Evolutionary conservation across 2,329 filamentous ascomycete genomes (phyloP), one percentile per base, ranked within the genome.

Genomic region (Fusarium sp.): DNA sequence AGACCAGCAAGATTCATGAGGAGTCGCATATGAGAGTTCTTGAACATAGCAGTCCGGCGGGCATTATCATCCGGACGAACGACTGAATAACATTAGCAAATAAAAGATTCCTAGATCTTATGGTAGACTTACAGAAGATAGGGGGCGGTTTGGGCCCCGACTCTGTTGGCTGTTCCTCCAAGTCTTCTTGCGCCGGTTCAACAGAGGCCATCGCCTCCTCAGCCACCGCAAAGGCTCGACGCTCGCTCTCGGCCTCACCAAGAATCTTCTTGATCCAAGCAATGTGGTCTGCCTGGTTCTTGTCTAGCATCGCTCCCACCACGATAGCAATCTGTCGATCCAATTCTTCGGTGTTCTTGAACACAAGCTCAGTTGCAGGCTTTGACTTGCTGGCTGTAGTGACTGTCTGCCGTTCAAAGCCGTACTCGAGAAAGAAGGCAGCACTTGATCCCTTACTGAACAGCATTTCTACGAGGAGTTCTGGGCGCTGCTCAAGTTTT

Each of bases 371-470:
- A 13, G 92, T 92, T 0, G 90, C 93, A 5, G 93, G 87, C 68
- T 87, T 88, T 11, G 89, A 86, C 43, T 88, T 85, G n/a, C 79
- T 74, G 19, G 85, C 83, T 20, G 86, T 85, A 24, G 90, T 77
- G 0, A 90, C 87, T 68, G 95, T 93, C 76, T 92, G 93, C 75
- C 90, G 92, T 74, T 97, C 94, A 71, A 93, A 91, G 0, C 96
- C 96, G 74, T 94, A 94, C 75, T 98, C 94, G 7, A 99, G 85
- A 76, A 93, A 98, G 79, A 92, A 93, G 1, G 93, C 86, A 0
- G 93, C 97, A 45, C 87, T 87, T 51, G 89, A 90, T 58, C 94
- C 91, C 79, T 99, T 99, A 78, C 92, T 97, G 79, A 99, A 99
- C 15, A 99, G 84, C 85, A 99, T 88, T 79, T 99, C 96, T 1